Conservation (phyloP, 139 green algal genomes). For the Gonium pectorale region DNA sequence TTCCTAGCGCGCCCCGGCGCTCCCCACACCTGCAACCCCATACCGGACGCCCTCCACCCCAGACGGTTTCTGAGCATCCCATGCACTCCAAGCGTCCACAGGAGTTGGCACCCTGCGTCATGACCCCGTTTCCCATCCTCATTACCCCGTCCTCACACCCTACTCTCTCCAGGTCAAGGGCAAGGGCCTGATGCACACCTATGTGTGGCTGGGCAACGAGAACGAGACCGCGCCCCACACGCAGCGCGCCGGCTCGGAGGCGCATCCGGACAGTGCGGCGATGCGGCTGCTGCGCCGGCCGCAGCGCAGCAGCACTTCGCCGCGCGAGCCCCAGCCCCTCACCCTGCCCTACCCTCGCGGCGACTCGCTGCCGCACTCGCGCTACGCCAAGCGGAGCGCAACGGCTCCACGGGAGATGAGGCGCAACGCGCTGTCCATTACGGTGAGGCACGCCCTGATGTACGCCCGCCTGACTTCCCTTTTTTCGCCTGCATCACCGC, state of each 20-base stretch:
- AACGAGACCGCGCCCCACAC: constrained; percentile 12
- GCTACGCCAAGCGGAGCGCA: constrained; percentile 3
- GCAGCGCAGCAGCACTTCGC: background rate
- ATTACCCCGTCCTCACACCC: too few species aligned
- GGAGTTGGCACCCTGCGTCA: too few species aligned
- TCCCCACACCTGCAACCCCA: too few species aligned
- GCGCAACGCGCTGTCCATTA: background rate
- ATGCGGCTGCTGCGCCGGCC: background rate
- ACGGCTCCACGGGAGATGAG: background rate
- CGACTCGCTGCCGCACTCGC: background rate
- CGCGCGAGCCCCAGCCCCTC: background rate
- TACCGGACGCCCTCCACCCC: too few species aligned
- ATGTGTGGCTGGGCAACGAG: constrained; percentile 26
- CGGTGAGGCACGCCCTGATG: too few species aligned
- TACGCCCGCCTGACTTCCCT: too few species aligned
- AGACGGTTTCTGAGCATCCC: too few species aligned
- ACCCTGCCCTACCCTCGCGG: background rate
- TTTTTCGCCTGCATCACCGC: too few species aligned
- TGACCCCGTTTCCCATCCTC: too few species aligned
- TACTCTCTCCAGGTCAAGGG: constrained; percentile 16
- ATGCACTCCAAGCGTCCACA: too few species aligned
- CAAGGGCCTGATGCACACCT: constrained; percentile 37
- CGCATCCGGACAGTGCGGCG: background rate
- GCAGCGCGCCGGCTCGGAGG: background rate
- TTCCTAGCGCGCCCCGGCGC: too few species aligned